Conservation (phyloP, 768 basidiomycete species). For the Hygrophorus pudorinus region DNA sequence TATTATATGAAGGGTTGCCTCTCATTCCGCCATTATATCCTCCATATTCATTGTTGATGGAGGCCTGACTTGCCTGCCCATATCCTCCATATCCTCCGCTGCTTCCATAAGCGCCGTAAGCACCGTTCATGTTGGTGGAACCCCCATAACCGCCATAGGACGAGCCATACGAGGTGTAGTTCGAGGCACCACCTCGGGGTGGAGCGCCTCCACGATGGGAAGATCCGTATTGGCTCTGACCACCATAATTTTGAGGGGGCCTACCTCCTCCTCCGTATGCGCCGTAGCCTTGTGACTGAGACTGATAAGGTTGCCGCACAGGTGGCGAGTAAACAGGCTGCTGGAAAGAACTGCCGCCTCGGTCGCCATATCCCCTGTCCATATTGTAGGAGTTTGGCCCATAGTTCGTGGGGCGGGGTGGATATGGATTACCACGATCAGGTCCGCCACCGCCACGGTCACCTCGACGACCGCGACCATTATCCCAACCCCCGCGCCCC, state of each 20-base stretch:
- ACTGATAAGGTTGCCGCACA: slow-evolving; percentile 20
- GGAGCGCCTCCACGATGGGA: slow-evolving; percentile 16
- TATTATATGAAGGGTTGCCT: slow-evolving; percentile 17
- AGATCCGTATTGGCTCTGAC: slow-evolving; percentile 17
- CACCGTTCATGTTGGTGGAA: slow-evolving; percentile 7
- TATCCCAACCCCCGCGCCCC: slow-evolving; percentile 37
- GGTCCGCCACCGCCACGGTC: slow-evolving; percentile 13
- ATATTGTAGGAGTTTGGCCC: slow-evolving; percentile 16
- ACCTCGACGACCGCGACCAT: slow-evolving; percentile 21
- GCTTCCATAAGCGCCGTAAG: slow-evolving; percentile 24
- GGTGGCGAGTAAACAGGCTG: slow-evolving; percentile 19
- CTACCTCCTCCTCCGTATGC: slow-evolving; percentile 17
- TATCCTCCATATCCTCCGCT: slow-evolving; percentile 33
- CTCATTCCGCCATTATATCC: slow-evolving; percentile 10
- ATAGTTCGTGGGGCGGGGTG: slow-evolving; percentile 28
- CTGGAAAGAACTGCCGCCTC: slow-evolving; percentile 20
- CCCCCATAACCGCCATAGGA: slow-evolving; percentile 15
- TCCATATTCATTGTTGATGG: slow-evolving; percentile 5
- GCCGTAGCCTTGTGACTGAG: slow-evolving; percentile 23
- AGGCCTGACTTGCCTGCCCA: slow-evolving; percentile 11
- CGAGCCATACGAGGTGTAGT: slow-evolving; percentile 17
- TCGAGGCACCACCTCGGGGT: slow-evolving; percentile 16
- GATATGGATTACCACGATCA: slow-evolving; percentile 36
- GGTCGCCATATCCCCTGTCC: slow-evolving; percentile 19
- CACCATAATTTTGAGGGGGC: slow-evolving; percentile 12